Percentiles rank a stretch among this genome's conserved stretches.
Evolutionary conservation across 2,329 filamentous ascomycete species (phyloP).

Genomic region (Fusarium sp.): DNA sequence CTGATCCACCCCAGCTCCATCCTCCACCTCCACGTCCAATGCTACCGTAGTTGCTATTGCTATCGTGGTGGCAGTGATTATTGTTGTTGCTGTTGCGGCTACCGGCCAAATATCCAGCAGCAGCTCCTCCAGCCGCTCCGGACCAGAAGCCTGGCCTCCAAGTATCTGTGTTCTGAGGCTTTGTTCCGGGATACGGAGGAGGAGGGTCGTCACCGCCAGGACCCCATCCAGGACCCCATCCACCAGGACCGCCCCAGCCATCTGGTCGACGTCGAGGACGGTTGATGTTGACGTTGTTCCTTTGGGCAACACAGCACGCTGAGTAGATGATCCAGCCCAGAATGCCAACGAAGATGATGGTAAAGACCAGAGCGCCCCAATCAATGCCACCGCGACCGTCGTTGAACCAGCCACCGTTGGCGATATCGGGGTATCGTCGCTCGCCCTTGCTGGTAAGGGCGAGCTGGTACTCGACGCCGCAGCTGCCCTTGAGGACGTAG

Average conservation of each 20-base stretch:
- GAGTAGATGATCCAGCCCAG: slow-evolving; percentile 68
- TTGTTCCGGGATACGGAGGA: slow-evolving; percentile 55
- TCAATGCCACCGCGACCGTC: slow-evolving; percentile 46
- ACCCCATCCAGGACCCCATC: slow-evolving; percentile 51
- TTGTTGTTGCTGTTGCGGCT: slow-evolving; percentile 52
- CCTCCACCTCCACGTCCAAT: slow-evolving; percentile 46
- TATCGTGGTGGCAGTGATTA: slow-evolving; percentile 39
- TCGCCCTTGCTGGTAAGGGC: slow-evolving; percentile 79
- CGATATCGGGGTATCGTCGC: slow-evolving; percentile 68
- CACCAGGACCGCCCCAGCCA: slow-evolving; percentile 48
- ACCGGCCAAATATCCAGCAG: slow-evolving; percentile 71
- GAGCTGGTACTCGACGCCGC: slow-evolving; percentile 88
- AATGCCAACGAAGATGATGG: slow-evolving; percentile 66
- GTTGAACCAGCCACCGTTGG: slow-evolving; percentile 50
- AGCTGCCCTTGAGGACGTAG: slow-evolving; percentile 90
- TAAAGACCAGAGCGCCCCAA: slow-evolving; percentile 61
- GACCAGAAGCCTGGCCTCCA: slow-evolving; percentile 81
- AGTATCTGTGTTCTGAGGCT: slow-evolving; percentile 51
- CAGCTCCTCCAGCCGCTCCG: slow-evolving; percentile 71
- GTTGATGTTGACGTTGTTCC: slow-evolving; percentile 14
- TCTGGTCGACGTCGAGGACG: slow-evolving; percentile 25
- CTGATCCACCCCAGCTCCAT: slow-evolving; percentile 44
- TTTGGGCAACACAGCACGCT: slow-evolving; percentile 50
- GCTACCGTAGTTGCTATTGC: slow-evolving; percentile 47
- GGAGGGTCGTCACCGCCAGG: slow-evolving; percentile 60